Percentiles rank a stretch among this genome's conserved stretches.
These are phyloP conservation scores for Neoscytalidium dimidiatum DNA, from an alignment of 2,329 filamentous ascomycete species.

Conservation along the genomic window DNA sequence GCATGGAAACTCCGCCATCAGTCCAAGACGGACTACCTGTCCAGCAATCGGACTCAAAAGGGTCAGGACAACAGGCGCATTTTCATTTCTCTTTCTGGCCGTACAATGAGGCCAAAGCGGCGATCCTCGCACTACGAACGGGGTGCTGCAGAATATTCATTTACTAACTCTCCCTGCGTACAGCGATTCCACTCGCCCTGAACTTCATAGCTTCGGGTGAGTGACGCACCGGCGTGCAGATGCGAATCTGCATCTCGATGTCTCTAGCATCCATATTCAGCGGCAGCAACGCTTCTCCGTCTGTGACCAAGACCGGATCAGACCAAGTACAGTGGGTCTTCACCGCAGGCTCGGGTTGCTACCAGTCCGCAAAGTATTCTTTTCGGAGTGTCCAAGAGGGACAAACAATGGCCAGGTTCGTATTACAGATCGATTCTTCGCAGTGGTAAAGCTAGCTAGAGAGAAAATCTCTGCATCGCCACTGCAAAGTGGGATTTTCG, in stretches of 20 bases:
- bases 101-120: neutral
- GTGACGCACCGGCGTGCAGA: conserved; percentile 45
- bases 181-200: conserved; percentile 77
- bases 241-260: neutral
- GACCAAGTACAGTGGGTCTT: neutral
- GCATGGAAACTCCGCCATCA: conserved; percentile 62
- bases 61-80: conserved; percentile 56
- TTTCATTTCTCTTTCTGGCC: neutral
- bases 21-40: conserved; percentile 70
- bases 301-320: neutral
- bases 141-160: conserved; percentile 8
- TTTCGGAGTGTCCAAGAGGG: neutral
- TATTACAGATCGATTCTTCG: conserved; percentile 20
- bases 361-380: neutral
- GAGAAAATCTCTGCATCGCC: neutral
- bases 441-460: neutral
- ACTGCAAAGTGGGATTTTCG: neutral
- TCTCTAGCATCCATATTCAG: neutral
- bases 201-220: conserved; percentile 93
- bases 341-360: neutral
- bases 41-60: conserved; percentile 79
- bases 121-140: too few relatives aligned
- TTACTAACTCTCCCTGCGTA: neutral
- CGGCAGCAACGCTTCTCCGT: conserved; percentile 14
- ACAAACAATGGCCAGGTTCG: conserved; percentile 13